Evolutionary conservation across 768 basidiomycete species (phyloP), one percentile per base, ranked within the genome.

Genomic region (Podaxis rugospora): DNA sequence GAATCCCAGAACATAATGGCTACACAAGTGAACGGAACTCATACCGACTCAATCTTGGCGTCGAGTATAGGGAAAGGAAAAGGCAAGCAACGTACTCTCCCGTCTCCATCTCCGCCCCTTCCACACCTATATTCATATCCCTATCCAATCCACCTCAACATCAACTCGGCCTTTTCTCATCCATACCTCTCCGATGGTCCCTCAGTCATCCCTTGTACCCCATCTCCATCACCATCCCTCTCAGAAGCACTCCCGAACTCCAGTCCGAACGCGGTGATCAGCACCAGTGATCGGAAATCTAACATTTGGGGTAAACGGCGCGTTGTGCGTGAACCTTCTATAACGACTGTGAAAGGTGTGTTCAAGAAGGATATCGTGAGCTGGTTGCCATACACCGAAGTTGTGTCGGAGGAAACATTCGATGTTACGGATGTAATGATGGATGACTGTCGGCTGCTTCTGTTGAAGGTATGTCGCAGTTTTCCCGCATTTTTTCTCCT

Each of bases 371-470:
- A 82, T 64, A 76, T 83, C 59, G 72, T 76, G 50, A 80, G 78
- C 64, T 75, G 69, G 55, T 68, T 85, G 63, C 80, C 83, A 7
- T 83, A 83, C 65, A 77, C 77, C 49, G 82, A 84, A 69, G 73
- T 80, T 21, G 69, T 81, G 32, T 83, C 80, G 65, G 68, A 78
- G 65, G 77, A 82, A 55, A 71, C 67, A 18, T 81, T 78, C 62
- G 75, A 79, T 63, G 78, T 82, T 46, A 82, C 80, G 53, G 81
- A 83, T 68, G 82, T 81, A 54, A 83, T 83, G 82, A 80, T 83
- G 76, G 83, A 83, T 67, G 81, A 82, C 64, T 76, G 74, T 63
- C 68, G 81, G 61, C 63, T 85, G 53, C 68, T 83, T 59, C 65
- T 84, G 53, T 69, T 83, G 46, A 79, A 80, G 75, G 82, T 83